Evolutionary conservation across 83 land plant species (phyloP), one percentile per base, ranked within the genome.

Genomic region (Picea engelmannii): DNA sequence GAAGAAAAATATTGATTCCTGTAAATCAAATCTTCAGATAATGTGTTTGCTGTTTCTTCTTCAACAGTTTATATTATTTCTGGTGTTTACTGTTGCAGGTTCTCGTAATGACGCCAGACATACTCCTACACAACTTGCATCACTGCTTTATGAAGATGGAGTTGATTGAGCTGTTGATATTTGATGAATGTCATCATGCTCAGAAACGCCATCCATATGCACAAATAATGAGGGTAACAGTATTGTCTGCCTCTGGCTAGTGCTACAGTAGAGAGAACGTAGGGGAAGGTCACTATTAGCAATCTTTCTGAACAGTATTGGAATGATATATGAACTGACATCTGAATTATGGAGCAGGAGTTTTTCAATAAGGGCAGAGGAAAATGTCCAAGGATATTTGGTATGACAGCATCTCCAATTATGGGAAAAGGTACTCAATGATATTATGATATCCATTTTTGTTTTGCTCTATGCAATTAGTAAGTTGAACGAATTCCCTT

Each of bases 361-460:
- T 95, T 87, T 71, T 94, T 89, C 64, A 85, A 86, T 42, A 66
- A 73, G 20, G 63, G 76, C 52, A 27, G 11, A 4, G 31, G 49
- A 16, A 85, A 84, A 21, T 79, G 84, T 69, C 99, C 99, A 47
- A 93, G 94, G 21, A 94, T 97, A 82, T 92, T 97, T 86, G 99
- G 99, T 61, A 97, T 97, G 99, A 97, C 99, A 24, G 99, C 99
- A 66, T 96, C 99, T 79, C 99, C 99, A 67, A 85, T 94, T 38
- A 81, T 91, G 71, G 95, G 95, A 47, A 97, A 94, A 96, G 98
- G 99, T 93, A 87, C 49, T 64, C 7, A 31, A 59, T 55, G 58
- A 55, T 55, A 55, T 55, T 55, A 55, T 55, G 24, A 13, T n/a
- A 20, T 44, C 25, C 76, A 49, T 3, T 71, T 81, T 66, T 81